These are phyloP conservation scores for Tripterygium wilfordii DNA, from an alignment of 177 flowering plant genomes.

Conservation along the genomic window DNA sequence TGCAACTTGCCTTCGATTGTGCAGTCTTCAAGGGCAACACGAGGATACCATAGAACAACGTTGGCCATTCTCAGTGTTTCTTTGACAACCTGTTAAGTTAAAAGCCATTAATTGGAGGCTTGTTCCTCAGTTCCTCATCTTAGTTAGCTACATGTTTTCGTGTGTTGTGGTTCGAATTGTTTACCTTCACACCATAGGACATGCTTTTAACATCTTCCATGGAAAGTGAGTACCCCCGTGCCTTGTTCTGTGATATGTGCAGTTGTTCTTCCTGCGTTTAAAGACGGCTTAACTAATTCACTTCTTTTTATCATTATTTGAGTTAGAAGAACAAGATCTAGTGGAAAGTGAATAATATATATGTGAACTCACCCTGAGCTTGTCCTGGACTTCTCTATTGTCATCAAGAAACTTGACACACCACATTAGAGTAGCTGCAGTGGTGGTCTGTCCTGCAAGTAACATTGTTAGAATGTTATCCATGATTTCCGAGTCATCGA, in stretches of 20 bases:
- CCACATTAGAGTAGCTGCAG: constrained; percentile 50
- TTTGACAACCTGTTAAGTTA: constrained; percentile 30
- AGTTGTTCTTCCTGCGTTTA: constrained; percentile 30
- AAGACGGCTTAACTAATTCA: too few species aligned
- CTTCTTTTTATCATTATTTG: too few species aligned
- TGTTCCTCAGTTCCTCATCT: too few species aligned
- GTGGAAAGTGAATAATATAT: too few species aligned
- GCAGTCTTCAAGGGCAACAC: constrained; percentile 35
- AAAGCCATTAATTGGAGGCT: too few species aligned
- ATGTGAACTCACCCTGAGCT: constrained; percentile 39
- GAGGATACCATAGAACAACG: constrained; percentile 40
- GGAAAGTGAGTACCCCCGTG: constrained; percentile 15
- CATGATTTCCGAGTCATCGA: constrained; percentile 31
- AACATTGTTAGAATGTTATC: constrained; percentile 38
- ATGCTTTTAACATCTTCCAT: constrained; percentile 33
- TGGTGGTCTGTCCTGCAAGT: constrained; percentile 38
- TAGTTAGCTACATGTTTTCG: too few species aligned
- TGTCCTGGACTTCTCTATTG: constrained; percentile 27
- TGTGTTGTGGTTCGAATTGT: too few species aligned
- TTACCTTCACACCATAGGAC: constrained; percentile 43
- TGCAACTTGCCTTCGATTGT: constrained; percentile 27
- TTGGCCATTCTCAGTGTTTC: constrained; percentile 46
- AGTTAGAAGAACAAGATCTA: too few species aligned
- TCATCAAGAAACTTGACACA: constrained; percentile 41
- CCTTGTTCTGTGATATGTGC: constrained; percentile 15